Evolutionary conservation across 805 yeast genomes (phyloP), one percentile per base, ranked within the genome.

Genomic region (Sungouiella blattae): DNA sequence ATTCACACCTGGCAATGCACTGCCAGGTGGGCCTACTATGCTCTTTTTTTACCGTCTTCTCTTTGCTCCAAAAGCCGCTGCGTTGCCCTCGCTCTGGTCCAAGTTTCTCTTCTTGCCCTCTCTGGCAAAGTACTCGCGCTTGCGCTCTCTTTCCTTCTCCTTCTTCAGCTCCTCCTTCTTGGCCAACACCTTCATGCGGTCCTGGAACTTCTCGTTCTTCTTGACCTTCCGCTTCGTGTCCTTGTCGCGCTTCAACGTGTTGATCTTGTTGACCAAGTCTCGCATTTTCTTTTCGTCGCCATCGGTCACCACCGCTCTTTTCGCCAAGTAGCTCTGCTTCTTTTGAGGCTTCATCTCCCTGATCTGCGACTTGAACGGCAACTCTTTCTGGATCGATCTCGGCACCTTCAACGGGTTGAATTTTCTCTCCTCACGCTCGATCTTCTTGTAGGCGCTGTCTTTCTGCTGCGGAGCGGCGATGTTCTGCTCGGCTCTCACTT

Each of bases 251-350:
- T 87, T 78, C 35, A 93, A 67, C 0, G 98, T 87, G 51, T 83
- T 76, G 37, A 93, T 79, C 64, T 86, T 86, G 62, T 83, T 91
- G 71, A 93, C 77, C 62, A 91, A 74, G 23, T 87, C 82, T 49
- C 97, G 76, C 21, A 95, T 89, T 67, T 87, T 85, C 81, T 87
- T 87, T 62, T 91, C 98, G 34, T 87, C 96, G 11, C 94, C 96
- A 27, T 81, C 85, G 26, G 89, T 64, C 5, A 93, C 93, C 35
- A 93, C 97, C 1, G 98, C 98, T 54, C 98, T 79, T 69, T 88
- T 93, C 36, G 69, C 64, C 77, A 83, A 58, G 56, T 91, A 93
- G 0, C 96, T 80, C 53, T 77, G 72, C 62, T 83, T 82, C 69
- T 75, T 80, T 61, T 85, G 93, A 18, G 96, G 94, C 59, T 82